A percentile compares a stretch with the other conserved stretches of the same genome.
These are phyloP conservation scores for Furcasterigmium furcatum DNA, from an alignment of 2,329 filamentous ascomycete species.

Conservation along the genomic window DNA sequence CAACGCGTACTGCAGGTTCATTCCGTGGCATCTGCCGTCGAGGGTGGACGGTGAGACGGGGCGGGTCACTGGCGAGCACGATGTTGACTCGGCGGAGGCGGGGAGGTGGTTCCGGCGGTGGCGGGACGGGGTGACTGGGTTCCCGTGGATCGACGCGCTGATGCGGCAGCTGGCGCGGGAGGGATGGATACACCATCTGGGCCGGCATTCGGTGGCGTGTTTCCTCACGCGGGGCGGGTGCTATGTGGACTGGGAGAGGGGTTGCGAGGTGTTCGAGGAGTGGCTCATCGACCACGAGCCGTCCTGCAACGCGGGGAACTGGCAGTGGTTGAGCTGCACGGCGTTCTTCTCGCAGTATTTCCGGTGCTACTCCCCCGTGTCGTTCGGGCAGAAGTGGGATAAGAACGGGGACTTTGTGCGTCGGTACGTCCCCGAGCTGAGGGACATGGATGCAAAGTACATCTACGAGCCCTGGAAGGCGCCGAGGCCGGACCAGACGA, in stretches of 20 bases:
- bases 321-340: conserved; percentile 75
- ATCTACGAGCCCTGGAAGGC: conserved; percentile 82
- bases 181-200: conserved; percentile 79
- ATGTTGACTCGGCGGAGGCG: conserved; percentile 59
- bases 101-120: conserved; percentile 67
- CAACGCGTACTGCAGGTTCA: conserved; percentile 68
- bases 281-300: conserved; percentile 72
- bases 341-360: conserved; percentile 74
- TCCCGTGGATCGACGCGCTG: conserved; percentile 77
- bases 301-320: conserved; percentile 72
- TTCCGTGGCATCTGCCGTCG: conserved; percentile 74
- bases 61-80: conserved; percentile 56
- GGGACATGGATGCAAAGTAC: conserved; percentile 59
- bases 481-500: conserved; percentile 63
- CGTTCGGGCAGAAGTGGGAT: conserved; percentile 76
- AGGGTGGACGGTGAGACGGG: conserved; percentile 42
- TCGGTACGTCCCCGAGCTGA: conserved; percentile 65
- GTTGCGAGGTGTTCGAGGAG: conserved; percentile 76
- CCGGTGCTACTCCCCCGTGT: conserved; percentile 66
- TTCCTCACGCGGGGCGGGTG: conserved; percentile 78
- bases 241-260: conserved; percentile 76
- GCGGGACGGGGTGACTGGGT: conserved; percentile 67
- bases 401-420: conserved; percentile 62
- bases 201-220: conserved; percentile 73
- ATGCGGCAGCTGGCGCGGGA: conserved; percentile 72